Evolutionary conservation across 2,329 filamentous ascomycete genomes (phyloP), one percentile per base, ranked within the genome.

Genomic region (Sphaerulina vaccinii): DNA sequence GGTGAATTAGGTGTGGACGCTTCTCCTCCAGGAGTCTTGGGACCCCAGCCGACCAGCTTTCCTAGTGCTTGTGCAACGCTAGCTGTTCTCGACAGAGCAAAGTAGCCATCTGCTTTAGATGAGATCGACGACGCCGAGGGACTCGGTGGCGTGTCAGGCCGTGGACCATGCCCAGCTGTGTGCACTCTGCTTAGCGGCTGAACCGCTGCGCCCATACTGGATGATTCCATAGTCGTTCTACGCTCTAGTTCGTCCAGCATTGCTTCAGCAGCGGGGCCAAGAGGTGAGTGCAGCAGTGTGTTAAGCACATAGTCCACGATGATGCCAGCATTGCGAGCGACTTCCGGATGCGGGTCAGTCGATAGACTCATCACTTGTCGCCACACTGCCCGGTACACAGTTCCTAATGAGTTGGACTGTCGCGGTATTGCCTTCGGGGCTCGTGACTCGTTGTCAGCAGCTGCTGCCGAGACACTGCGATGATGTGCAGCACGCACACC

Each of bases 371-470:
- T 76, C 37, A 95, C 79, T 64, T 96, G 88, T 68, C 95, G 93
- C 93, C 93, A 99, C 56, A 95, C 87, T 1, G 91, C 88, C 23
- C 91, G 87, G 68, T 95, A 96, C 15, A 96, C 88, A 0, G 90
- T 96, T 65, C 95, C 93, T 58, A 88, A 85, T 10, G 91, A 90
- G 9, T 59, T 46, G 10, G 59, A 61, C 22, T 79, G 73, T 9
- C 77, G 79, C 54, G 84, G 78, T 15, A 39, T 39, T 13, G 37
- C 24, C 29, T 41, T 43, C n/a, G 32, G 19, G 2, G 47, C 24
- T 13, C 46, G 40, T 21, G 46, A 18, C 24, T 41, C 54, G 22
- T 19, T 27, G 23, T 41, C 44, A 15, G 18, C 54, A 8, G 49
- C 35, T 5, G 54, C 41, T 6, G 53, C 56, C 8, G 59, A 62